Percentiles rank a stretch among this genome's conserved stretches.
Conservation (phyloP, 148 eudicot genomes). For the Mesembryanthemum crystallinum region DNA sequence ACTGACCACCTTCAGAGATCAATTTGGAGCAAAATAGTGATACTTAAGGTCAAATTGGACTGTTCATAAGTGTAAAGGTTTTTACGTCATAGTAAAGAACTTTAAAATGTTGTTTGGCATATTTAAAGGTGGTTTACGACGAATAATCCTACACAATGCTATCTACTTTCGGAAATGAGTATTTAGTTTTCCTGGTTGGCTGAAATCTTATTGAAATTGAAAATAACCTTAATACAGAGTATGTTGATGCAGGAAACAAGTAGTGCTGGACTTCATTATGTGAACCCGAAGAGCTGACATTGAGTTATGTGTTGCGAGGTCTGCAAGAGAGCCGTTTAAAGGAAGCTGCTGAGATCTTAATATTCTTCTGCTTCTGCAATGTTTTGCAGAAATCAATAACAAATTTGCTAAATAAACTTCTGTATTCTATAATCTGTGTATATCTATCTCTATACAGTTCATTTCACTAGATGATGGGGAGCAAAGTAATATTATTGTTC, state of each 20-base stretch:
- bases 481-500: background rate
- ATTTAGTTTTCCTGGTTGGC: background rate
- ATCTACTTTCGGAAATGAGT: too few species aligned
- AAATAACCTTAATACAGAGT: background rate
- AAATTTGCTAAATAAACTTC: background rate
- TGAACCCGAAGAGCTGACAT: background rate
- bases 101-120: too few species aligned
- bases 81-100: too few species aligned
- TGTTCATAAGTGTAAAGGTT: background rate
- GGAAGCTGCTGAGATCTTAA: background rate
- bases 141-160: too few species aligned
- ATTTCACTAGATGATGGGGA: too few species aligned
- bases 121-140: too few species aligned
- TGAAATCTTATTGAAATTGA: background rate
- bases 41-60: too few species aligned
- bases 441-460: background rate
- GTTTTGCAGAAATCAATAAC: too few species aligned
- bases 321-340: too few species aligned
- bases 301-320: background rate
- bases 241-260: background rate
- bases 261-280: background rate
- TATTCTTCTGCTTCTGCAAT: too few species aligned
- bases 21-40: too few species aligned
- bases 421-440: background rate
- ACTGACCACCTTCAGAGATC: too few species aligned